Evolutionary conservation across 1,139 yeast genomes (phyloP), one percentile per base, ranked within the genome.

Genomic region (Magnusiomyces suaveolens): DNA sequence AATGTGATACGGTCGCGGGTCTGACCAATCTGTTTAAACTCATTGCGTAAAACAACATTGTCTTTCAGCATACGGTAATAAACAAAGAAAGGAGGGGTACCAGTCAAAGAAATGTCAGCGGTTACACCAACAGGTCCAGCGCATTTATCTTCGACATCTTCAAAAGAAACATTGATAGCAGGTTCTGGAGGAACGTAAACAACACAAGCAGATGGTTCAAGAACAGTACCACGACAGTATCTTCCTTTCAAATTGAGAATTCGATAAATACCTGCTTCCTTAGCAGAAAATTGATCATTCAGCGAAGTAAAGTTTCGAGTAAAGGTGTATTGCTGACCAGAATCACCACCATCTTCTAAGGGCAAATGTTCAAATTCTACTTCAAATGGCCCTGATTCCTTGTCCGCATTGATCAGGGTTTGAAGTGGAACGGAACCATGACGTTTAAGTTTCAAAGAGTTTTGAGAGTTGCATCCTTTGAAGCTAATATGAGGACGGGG

Each of bases 111-210:
- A 52, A 84, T 69, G 50, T 80, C 83, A 60, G 90, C 89, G 50
- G 79, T 78, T 56, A 88, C 81, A 0, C 97, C 98, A 10, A 88
- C 83, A 53, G 90, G 87, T 0, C 98, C 98, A 38, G 94, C 86
- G 72, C 99, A 92, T 56, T 84, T 81, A 64, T 92, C 97, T 41
- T 81, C 74, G 1, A 90, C 80, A 1, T 81, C 53, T 66, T 72
- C 61, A 82, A 76, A 56, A 65, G 68, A 63, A 38, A 69, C 72
- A 3, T 62, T 54, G 23, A 80, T 71, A 4, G 75, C 69, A 2
- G 84, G 82, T 49, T 73, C 72, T 0, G 83, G 74, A 2, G 78
- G 77, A n/a, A 66, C 66, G 48, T 67, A 72, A 1, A 80, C 76
- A 14, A 75, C 60, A 38, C 80, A 71, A 20, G 70, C 65, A 1